A percentile compares a stretch with the other conserved stretches of the same genome.
These are phyloP conservation scores for Physaria fendleri DNA, from an alignment of 345 rosid species.

Conservation along the genomic window DNA sequence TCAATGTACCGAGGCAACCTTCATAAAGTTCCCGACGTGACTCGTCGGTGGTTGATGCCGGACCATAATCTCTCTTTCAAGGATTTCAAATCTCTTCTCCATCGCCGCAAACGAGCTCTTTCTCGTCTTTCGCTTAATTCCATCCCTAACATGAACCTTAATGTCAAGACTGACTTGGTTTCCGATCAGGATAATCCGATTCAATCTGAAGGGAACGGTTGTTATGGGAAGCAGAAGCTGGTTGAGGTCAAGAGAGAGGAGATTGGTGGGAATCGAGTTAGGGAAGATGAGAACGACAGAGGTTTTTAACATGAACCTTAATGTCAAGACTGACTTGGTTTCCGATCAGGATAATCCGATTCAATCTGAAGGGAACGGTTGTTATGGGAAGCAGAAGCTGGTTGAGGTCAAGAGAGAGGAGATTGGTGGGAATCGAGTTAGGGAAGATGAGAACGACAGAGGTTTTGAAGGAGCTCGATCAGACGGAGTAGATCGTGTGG, in stretches of 20 bases:
- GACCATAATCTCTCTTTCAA: constrained; percentile 44
- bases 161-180: constrained; percentile 7
- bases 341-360: constrained; percentile 1
- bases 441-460: too few relatives aligned
- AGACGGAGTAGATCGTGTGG: too few relatives aligned
- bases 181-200: constrained; percentile 1
- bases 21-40: constrained; percentile 68
- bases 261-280: constrained; percentile 13
- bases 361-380: neutral
- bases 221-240: constrained; percentile 20
- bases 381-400: constrained; percentile 20
- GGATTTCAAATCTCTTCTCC: constrained; percentile 58
- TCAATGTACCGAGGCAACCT: constrained; percentile 91
- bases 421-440: constrained; percentile 13
- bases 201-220: neutral
- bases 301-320: constrained; percentile 15
- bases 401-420: constrained; percentile 25
- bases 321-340: constrained; percentile 7
- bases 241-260: constrained; percentile 25
- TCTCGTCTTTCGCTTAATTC: constrained; percentile 36
- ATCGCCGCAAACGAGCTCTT: constrained; percentile 62
- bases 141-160: constrained; percentile 16
- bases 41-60: constrained; percentile 82
- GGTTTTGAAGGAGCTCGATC: too few relatives aligned
- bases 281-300: too few relatives aligned